Base-by-base conservation (phyloP, 2,329 filamentous ascomycete species). In the Curvularia sp. region DNA sequence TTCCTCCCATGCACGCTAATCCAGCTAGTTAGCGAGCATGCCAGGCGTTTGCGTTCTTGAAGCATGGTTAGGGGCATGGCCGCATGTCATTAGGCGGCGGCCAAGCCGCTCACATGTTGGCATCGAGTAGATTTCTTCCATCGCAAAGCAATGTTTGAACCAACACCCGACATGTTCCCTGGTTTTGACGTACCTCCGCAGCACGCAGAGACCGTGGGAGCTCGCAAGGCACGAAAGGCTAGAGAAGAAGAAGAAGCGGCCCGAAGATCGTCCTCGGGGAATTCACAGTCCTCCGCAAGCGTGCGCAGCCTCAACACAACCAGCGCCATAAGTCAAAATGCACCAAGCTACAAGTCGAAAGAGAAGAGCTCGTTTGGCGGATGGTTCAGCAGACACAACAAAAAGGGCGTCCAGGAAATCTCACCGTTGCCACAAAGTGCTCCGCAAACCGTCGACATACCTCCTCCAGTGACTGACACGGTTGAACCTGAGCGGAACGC, bases 401-500 rank as follows among this genome's bases (percentile, higher is more conserved):
- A 60, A 31, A 68, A 70, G 52, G 65, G 64, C n/a, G 57, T 71
- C 33, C 67, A 68, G 49, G 68, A 71, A 51, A 70, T 71, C 15
- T 53, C 64, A 5, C 58, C 61, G 15, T 51, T 67, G 18, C 50
- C 66, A 4, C 49, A 58, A 10, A 41, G 53, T 53, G 65, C 62
- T 46, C 46, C 65, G 3, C 50, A 59, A 9, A 41, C 55, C 52
- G 65, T 66, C 49, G 64, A 58, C 22, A 38, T 55, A 28, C 49
- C 49, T 10, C 30, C 38, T 20, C 49, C 41, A 24, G 44, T 41
- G 39, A 49, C 52, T 24, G 30, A 30, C 12, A 39, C 20, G n/a
- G 13, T 41, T 28, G 58, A 54, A 13, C 39, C 31, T 30, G 53
- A 55, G 26, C 41, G 24, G 22, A 54, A 63, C n/a, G 26, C 28